Evolutionary conservation across 116 monocot species (phyloP).

Genomic region (Iris pallida): DNA sequence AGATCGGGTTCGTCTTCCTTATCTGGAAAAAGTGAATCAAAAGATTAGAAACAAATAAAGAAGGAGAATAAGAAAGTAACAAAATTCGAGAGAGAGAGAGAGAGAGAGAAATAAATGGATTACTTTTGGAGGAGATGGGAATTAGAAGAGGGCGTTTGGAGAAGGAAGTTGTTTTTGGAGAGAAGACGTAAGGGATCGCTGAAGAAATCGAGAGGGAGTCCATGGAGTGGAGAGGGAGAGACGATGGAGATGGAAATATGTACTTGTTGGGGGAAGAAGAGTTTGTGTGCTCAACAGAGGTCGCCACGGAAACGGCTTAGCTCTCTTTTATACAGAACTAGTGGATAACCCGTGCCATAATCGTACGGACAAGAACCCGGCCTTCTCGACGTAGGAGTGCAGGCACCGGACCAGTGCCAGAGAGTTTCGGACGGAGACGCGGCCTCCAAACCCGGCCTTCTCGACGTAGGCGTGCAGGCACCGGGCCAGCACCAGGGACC

Average conservation of each 20-base stretch:
- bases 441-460: too few relatives aligned
- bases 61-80: not conserved
- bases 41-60: constrained; percentile 21
- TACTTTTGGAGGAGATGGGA: constrained; percentile 39
- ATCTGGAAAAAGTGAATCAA: constrained; percentile 20
- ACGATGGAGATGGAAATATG: not conserved
- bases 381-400: too few relatives aligned
- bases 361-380: too few relatives aligned
- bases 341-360: too few relatives aligned
- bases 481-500: too few relatives aligned
- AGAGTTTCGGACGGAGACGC: too few relatives aligned
- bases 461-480: too few relatives aligned
- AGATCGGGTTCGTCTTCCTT: constrained; percentile 43
- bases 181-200: constrained; percentile 19
- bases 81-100: not conserved
- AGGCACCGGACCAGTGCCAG: too few relatives aligned
- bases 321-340: too few relatives aligned
- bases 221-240: constrained; percentile 18
- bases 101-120: constrained; percentile 2
- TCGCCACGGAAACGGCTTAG: too few relatives aligned
- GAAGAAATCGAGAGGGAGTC: constrained; percentile 30
- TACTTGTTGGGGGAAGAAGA: too few relatives aligned
- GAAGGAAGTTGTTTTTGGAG: constrained; percentile 13
- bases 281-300: too few relatives aligned
- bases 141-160: constrained; percentile 21